Percentiles rank a stretch among this genome's conserved stretches.
Evolutionary conservation across 352 stramenopile species (phyloP).

Genomic region (Globisporangium lucens): DNA sequence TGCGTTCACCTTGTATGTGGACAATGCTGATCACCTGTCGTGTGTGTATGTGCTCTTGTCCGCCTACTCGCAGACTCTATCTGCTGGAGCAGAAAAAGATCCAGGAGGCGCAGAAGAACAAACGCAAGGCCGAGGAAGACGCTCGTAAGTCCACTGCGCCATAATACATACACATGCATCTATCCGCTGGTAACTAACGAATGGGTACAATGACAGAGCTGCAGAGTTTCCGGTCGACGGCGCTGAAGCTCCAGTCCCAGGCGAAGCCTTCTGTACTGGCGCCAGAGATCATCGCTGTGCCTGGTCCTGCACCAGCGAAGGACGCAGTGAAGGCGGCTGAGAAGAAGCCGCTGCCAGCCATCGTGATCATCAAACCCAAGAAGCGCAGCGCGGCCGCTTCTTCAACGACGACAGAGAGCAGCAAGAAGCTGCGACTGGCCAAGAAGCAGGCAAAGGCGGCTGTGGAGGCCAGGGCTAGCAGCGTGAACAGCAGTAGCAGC

Average conservation of each 20-base stretch:
- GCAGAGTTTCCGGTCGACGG: slow-evolving; percentile 58
- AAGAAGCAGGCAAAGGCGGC: slow-evolving; percentile 7
- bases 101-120: slow-evolving; percentile 31
- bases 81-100: slow-evolving; percentile 62
- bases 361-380: slow-evolving; percentile 55
- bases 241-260: slow-evolving; percentile 50
- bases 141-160: slow-evolving; percentile 24
- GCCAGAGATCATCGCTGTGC: slow-evolving; percentile 4
- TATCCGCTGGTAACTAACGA: background rate
- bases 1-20: too few species aligned
- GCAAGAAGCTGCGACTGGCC: slow-evolving; percentile 23
- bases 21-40: background rate
- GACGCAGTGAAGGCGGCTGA: slow-evolving; percentile 3
- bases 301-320: slow-evolving; percentile 5
- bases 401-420: slow-evolving; percentile 2
- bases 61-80: slow-evolving; percentile 34
- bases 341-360: slow-evolving; percentile 14
- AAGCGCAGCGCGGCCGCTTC: slow-evolving; percentile 27
- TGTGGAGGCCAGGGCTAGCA: background rate
- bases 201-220: slow-evolving; percentile 30
- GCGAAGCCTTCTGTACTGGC: slow-evolving; percentile 28
- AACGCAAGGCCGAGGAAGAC: slow-evolving; percentile 31
- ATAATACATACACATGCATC: background rate
- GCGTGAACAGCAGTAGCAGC: too few species aligned
- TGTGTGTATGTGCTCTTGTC: slow-evolving; percentile 5